Evolutionary conservation across 495 filamentous ascomycete genomes (phyloP).

Genomic region (Podospora australis): DNA sequence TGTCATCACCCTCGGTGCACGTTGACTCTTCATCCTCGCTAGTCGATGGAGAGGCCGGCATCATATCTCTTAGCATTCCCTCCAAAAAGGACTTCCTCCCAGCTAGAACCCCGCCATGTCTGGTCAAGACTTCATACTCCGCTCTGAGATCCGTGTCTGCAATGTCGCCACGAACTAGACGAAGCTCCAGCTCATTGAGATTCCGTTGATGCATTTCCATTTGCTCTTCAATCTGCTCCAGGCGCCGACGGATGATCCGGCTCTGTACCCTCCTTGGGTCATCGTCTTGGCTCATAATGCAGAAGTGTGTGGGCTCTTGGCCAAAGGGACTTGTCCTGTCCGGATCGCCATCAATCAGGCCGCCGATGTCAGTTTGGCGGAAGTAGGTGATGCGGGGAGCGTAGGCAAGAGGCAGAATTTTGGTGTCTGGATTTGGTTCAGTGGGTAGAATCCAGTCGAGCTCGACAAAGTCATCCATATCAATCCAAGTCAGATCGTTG

Average conservation of each 20-base stretch:
- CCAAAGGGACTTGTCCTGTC: constrained; percentile 80
- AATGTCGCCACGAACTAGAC: constrained; percentile 49
- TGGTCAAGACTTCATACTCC: constrained; percentile 61
- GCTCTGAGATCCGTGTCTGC: constrained; percentile 46
- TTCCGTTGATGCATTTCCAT: constrained; percentile 61
- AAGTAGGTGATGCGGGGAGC: constrained; percentile 95
- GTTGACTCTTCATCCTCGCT: constrained; percentile 11
- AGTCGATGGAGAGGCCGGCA: constrained; percentile 17
- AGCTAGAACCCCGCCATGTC: constrained; percentile 62
- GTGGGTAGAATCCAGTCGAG: constrained; percentile 92
- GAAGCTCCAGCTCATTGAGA: constrained; percentile 60
- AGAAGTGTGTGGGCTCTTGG: constrained; percentile 84
- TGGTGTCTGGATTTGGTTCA: constrained; percentile 84
- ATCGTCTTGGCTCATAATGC: constrained; percentile 90
- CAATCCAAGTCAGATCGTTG: constrained; percentile 89
- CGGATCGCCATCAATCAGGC: constrained; percentile 59
- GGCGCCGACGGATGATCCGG: constrained; percentile 71
- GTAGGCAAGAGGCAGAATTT: constrained; percentile 85
- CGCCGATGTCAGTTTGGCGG: constrained; percentile 87
- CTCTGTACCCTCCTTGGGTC: constrained; percentile 87
- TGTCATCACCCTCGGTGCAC: constrained; percentile 20
- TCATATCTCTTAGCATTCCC: constrained; percentile 62
- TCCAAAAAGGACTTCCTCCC: constrained; percentile 73
- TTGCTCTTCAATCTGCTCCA: constrained; percentile 72
- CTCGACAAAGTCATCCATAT: constrained; percentile 99